Evolutionary conservation across 2,329 filamentous ascomycete genomes (phyloP), one percentile per base, ranked within the genome.

Genomic region (Xenosphaeropsis pyriputrescens): DNA sequence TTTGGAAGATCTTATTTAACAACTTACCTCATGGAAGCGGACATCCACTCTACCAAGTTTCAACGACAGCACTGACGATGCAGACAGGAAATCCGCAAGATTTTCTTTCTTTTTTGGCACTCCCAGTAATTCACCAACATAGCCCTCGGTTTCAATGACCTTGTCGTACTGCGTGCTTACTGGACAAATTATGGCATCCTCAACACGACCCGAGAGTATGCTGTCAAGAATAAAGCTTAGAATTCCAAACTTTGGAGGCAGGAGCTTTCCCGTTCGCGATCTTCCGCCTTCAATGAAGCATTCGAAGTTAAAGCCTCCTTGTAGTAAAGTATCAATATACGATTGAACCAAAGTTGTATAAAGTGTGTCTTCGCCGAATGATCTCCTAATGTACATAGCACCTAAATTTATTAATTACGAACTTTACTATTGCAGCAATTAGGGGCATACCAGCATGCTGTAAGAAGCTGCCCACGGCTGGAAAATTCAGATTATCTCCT

Each of bases 81-180:
- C 85, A 75, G 1, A 80, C 81, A 98, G 61, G 49, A 98, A 93
- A 50, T 93, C 85, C 26, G 78, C 73, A 29, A 98, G 63, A 44
- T 94, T 95, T 54, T 98, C 91, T 55, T 94, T 93, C 51, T 85
- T 85, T 59, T 98, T 98, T 0, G 91, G 91, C 43, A 93, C 79
- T 3, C 91, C 91, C 1, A 98, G 70, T 2, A 98, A 71, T 57
- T 98, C 91, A 26, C 79, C 91, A 33, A 96, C 89, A 52, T 98
- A 98, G 5, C 86, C 91, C 58, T 94, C 86, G 1, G 93, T 94
- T 58, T 98, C 91, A 42, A 98, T 93, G 39, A 98, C 91, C 55
- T 96, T 98, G 65, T 98, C 91, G 54, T 98, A 98, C 55, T 98
- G 91, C 1, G 88, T 95, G 57, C 84, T 93, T 34, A 98, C 91